Conservation (phyloP, 345 rosid species). For the Cardamine chenopodiifolia region DNA sequence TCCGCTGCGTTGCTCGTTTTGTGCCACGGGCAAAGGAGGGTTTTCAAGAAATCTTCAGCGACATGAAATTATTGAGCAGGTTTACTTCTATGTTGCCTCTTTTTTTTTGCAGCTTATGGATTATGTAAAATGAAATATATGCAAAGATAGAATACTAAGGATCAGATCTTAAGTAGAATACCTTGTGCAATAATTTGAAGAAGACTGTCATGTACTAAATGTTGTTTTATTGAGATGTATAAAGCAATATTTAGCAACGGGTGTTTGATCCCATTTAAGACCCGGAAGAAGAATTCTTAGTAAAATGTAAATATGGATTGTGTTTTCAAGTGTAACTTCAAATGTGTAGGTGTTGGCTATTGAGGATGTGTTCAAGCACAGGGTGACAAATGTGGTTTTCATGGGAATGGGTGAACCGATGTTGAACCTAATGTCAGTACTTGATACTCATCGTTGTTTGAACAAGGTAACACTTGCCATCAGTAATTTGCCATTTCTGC, state of each 20-base stretch:
- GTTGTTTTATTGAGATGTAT: too few relatives aligned
- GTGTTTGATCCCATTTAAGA: not conserved
- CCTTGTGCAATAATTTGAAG: not conserved
- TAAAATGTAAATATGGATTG: not conserved
- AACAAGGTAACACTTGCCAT: slow-evolving; percentile 63
- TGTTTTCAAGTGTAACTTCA: slow-evolving; percentile 9
- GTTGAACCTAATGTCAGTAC: slow-evolving; percentile 89
- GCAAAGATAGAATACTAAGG: not conserved
- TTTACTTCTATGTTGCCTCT: slow-evolving; percentile 27
- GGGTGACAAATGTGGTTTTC: slow-evolving; percentile 95
- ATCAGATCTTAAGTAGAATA: not conserved
- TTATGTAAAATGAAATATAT: not conserved
- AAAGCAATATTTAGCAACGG: not conserved
- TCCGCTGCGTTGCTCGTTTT: slow-evolving; percentile 93
- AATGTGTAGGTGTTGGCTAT: slow-evolving; percentile 75
- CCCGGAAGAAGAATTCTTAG: not conserved
- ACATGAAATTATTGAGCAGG: slow-evolving; percentile 97
- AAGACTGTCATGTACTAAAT: not conserved
- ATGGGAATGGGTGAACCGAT: slow-evolving; percentile 99
- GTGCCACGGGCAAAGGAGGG: slow-evolving; percentile 99
- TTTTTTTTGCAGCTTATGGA: slow-evolving; percentile 17
- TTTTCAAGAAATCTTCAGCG: slow-evolving; percentile 84
- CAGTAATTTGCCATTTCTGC: not conserved
- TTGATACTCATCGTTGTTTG: slow-evolving; percentile 88
- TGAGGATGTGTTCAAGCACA: slow-evolving; percentile 84